Conservation (phyloP, 169 alveolate genomes). For the Cryptosporidium sp. region DNA sequence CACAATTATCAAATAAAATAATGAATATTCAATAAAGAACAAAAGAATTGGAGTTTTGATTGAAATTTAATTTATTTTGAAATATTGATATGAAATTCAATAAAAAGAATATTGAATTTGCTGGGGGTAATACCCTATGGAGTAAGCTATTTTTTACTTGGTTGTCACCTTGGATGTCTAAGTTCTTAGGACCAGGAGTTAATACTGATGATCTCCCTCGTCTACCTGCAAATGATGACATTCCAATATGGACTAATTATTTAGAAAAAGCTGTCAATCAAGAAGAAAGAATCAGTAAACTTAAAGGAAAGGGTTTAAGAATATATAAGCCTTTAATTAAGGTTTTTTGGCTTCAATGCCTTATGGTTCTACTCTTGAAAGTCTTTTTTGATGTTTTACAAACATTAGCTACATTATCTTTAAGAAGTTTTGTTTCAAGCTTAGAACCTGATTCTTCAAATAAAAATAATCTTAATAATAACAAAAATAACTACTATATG, state of each 20-base stretch:
- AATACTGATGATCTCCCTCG: conserved; percentile 61
- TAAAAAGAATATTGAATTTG: conserved; percentile 16
- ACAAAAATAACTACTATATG: conserved; percentile 29
- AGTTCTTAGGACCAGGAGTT: conserved; percentile 40
- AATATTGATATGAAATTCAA: background rate
- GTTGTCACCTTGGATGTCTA: conserved; percentile 73
- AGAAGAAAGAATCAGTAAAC: conserved; percentile 61
- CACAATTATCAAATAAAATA: background rate
- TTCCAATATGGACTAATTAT: conserved; percentile 35
- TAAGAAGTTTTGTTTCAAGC: conserved; percentile 67
- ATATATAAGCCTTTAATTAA: conserved; percentile 35
- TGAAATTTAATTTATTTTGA: background rate
- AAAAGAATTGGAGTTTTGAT: background rate
- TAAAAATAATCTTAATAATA: background rate
- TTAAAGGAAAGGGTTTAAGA: conserved; percentile 43
- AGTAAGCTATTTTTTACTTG: conserved; percentile 55
- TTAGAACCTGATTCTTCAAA: conserved; percentile 22
- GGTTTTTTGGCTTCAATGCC: conserved; percentile 62
- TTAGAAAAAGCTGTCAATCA: conserved; percentile 56
- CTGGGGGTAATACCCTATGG: conserved; percentile 65
- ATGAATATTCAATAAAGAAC: background rate
- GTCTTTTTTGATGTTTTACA: conserved; percentile 43
- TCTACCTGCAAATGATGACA: conserved; percentile 47
- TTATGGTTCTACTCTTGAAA: conserved; percentile 25
- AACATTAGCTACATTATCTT: conserved; percentile 51